These are phyloP conservation scores for Kalmanozyma brasiliensis DNA, from an alignment of 1,284 basidiomycete species.

Conservation along the genomic window DNA sequence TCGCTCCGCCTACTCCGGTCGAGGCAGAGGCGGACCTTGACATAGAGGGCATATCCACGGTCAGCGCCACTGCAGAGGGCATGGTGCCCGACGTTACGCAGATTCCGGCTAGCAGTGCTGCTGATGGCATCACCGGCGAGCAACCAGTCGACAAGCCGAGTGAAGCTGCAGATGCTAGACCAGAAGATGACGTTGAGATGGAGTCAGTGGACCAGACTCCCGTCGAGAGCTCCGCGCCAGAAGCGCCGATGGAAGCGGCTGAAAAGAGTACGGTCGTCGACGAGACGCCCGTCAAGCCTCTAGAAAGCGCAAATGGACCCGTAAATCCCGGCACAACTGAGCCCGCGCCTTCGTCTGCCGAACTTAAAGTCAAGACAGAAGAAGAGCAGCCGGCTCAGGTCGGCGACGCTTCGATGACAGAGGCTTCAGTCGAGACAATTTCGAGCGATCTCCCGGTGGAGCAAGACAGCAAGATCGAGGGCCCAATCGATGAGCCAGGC, in stretches of 20 bases:
- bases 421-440: background rate
- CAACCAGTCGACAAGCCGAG: background rate
- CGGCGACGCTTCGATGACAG: conserved; percentile 12
- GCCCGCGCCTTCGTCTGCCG: background rate
- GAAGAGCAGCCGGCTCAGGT: conserved; percentile 11
- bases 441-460: conserved; percentile 1
- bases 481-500: background rate
- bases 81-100: too few relatives aligned
- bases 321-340: too few relatives aligned
- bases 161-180: background rate
- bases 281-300: too few relatives aligned
- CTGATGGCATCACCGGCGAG: background rate
- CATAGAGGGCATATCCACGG: too few relatives aligned
- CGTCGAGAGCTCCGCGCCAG: background rate
- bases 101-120: too few relatives aligned
- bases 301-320: too few relatives aligned
- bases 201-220: background rate
- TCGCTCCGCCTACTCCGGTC: background rate
- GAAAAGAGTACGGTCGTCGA: background rate
- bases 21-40: background rate
- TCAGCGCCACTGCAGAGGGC: background rate
- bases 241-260: background rate
- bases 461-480: background rate
- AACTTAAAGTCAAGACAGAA: conserved; percentile 14
- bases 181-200: background rate